Conservation (phyloP, 805 yeast genomes). For the Jamesozyma hellenica region DNA sequence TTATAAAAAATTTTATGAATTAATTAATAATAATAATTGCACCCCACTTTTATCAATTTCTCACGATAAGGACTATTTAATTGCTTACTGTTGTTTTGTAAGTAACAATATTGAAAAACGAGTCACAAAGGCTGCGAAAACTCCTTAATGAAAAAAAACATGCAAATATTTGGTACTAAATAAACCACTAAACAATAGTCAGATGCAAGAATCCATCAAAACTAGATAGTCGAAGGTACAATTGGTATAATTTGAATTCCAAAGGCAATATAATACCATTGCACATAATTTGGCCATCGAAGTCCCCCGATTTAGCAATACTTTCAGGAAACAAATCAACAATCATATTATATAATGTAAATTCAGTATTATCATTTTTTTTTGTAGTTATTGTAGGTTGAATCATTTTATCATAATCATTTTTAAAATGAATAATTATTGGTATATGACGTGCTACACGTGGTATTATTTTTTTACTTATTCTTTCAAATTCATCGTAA, state of each 20-base stretch:
- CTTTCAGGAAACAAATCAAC: constrained; percentile 35
- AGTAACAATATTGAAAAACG: too few species aligned
- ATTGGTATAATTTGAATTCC: constrained; percentile 35
- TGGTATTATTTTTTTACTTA: constrained; percentile 16
- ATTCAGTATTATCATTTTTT: constrained; percentile 2
- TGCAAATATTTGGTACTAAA: too few species aligned
- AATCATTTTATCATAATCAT: constrained; percentile 31
- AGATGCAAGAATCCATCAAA: constrained; percentile 59
- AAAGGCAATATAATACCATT: constrained; percentile 49
- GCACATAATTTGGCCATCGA: constrained; percentile 33
- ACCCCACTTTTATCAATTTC: constrained; percentile 18
- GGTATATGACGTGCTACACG: constrained; percentile 12
- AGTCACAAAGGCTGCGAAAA: too few species aligned
- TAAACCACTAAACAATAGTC: too few species aligned
- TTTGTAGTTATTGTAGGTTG: constrained; percentile 19
- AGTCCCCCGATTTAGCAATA: constrained; percentile 29
- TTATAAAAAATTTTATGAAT: constrained; percentile 8
- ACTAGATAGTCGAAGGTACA: constrained; percentile 38
- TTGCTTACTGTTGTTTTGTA: constrained; percentile 10
- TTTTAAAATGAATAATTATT: constrained; percentile 22
- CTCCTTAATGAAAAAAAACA: too few species aligned
- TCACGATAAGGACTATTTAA: constrained; percentile 24
- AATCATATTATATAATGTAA: constrained; percentile 35
- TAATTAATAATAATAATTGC: constrained; percentile 7
- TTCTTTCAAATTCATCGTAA: constrained; percentile 13